Conservation (phyloP, 2,329 filamentous ascomycete genomes). For the Dryadomyces quercus-mongolicae region DNA sequence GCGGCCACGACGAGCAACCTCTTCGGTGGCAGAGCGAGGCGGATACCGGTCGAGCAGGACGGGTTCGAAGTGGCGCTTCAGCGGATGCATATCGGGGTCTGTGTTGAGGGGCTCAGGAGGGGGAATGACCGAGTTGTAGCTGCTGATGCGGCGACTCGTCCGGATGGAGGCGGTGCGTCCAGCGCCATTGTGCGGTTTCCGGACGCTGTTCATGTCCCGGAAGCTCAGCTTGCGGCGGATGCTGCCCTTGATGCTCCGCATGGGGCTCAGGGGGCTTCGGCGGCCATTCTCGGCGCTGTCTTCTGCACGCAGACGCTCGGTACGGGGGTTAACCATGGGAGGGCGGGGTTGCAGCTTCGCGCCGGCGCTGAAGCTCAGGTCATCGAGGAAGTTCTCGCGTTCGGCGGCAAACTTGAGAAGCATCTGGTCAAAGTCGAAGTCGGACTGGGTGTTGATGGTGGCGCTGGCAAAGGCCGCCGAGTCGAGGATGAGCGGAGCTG, state of each 20-base stretch:
- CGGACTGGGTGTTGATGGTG: conserved; percentile 30
- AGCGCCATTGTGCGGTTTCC: not conserved
- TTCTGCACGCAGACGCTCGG: conserved; percentile 70
- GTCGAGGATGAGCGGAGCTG: no score
- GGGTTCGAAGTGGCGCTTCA: conserved; percentile 88
- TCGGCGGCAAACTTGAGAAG: conserved; percentile 92
- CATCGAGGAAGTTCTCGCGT: conserved; percentile 83
- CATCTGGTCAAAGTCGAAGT: conserved; percentile 89
- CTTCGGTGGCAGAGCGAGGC: conserved; percentile 68
- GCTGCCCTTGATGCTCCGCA: conserved; percentile 61
- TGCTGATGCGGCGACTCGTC: conserved; percentile 80
- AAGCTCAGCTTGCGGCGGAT: conserved; percentile 87
- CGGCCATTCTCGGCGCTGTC: conserved; percentile 35
- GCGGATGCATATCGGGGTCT: conserved; percentile 87
- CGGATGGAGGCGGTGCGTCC: conserved; percentile 44
- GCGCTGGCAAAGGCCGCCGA: conserved; percentile 5
- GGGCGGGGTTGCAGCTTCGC: conserved; percentile 59
- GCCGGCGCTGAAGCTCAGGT: conserved; percentile 79
- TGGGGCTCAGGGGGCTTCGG: conserved; percentile 39
- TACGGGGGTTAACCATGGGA: conserved; percentile 64
- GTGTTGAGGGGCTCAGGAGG: conserved; percentile 80
- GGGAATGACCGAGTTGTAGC: conserved; percentile 97
- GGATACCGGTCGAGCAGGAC: conserved; percentile 94
- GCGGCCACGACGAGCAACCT: conserved; percentile 64
- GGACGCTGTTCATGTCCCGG: conserved; percentile 75